phyloP scores from a whole-genome alignment of 257 asterid species.

The Petunia axillaris region DNA sequence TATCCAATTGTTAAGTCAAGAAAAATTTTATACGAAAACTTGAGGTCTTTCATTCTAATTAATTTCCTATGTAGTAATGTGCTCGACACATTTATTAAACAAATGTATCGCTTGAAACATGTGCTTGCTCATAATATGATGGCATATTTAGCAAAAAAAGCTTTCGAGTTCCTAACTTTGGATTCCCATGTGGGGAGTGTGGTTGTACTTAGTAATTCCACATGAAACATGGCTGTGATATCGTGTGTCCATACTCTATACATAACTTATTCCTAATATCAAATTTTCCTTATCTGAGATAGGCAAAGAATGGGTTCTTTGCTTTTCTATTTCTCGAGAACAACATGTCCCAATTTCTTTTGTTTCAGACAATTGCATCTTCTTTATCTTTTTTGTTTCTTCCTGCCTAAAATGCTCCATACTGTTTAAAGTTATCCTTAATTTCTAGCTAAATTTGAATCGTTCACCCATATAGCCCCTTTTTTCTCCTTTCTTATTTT shows the following conservation, averaged over 20 bases:
- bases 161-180: neutral
- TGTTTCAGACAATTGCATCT: conserved; percentile 24
- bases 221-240: conserved; percentile 8
- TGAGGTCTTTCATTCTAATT: too few relatives aligned
- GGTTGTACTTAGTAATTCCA: neutral
- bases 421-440: neutral
- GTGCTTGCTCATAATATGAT: too few relatives aligned
- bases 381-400: too few relatives aligned
- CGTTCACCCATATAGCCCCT: neutral
- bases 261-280: neutral
- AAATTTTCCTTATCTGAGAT: neutral
- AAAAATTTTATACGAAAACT: too few relatives aligned
- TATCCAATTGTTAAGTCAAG: too few relatives aligned
- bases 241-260: neutral
- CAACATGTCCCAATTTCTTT: neutral
- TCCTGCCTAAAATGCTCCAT: neutral
- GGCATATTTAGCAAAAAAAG: neutral
- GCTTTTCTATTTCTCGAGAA: neutral
- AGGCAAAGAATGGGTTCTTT: neutral
- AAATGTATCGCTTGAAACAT: too few relatives aligned
- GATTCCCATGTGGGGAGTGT: neutral
- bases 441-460: neutral
- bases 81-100: too few relatives aligned
- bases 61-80: too few relatives aligned
- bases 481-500: neutral